Evolutionary conservation across 768 basidiomycete genomes (phyloP), one percentile per base, ranked within the genome.

Genomic region (Pluteus cervinus): DNA sequence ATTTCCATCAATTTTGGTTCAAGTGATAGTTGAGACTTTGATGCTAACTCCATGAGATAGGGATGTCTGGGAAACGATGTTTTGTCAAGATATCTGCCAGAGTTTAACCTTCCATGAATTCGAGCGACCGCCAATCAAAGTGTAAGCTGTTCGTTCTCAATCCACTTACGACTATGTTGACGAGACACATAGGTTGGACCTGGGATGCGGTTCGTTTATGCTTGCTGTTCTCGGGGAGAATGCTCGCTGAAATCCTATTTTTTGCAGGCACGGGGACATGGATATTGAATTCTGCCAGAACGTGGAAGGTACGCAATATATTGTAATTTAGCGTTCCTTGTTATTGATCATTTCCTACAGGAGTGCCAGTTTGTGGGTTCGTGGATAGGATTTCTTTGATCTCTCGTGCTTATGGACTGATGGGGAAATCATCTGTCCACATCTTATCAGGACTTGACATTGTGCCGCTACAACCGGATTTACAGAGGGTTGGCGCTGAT

Each of bases 391-490:
- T 17, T 35, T 33, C 14, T 28, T 14, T 26, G 28, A 22, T 14
- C n/a, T 16, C 14, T 20, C 25, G n/a, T n/a, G n/a, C n/a, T n/a
- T n/a, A n/a, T n/a, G n/a, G n/a, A n/a, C n/a, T 10, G 20, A 30
- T 12, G 28, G 25, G 15, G 18, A n/a, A 16, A 21, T 9, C 12
- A 20, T 25, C 30, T 18, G 32, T 11, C 22, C 9, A 24, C 17
- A 22, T 10, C 17, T 20, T 29, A 25, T 17, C 40, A 79, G 82
- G 81, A 22, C 55, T 86, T 37, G 84, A 87, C 48, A 58, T 86
- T 24, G 82, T 84, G 0, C 79, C 82, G 9, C 60, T 85, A 2
- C 81, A 86, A 40, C 81, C 84, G 3, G 71, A 86, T 52, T 65
- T 84, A n/a, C 56, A 66, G 7, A 73, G 68, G 44, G 57, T 79